Base-by-base conservation (phyloP, 2,329 filamentous ascomycete species). In the Neoascochyta sp. region DNA sequence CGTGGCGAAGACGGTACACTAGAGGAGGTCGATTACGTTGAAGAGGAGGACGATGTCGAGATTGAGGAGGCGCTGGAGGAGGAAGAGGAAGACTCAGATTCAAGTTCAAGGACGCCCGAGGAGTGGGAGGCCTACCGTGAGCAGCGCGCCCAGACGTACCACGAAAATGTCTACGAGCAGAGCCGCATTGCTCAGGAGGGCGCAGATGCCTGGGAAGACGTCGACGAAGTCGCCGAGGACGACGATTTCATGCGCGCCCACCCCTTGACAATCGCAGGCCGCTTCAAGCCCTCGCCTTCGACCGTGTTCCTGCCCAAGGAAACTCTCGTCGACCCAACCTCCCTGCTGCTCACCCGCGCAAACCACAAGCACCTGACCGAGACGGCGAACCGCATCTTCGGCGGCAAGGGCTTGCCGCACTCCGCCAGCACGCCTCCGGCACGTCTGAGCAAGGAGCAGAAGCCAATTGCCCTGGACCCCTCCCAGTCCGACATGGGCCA, bases 301-400 rank as follows among this genome's bases (percentile, higher is more conserved):
- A 93, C 89, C 7, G 62, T 95, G 9, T 71, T 76, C n/a, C 66
- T 95, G 3, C 88, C 90, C 0, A 75, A 77, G 42, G 67, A 72
- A n/a, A 70, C 76, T 3, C 73, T 95, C 22, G 73, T 84, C 7
- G 67, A 74, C 3, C 88, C 88, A 0, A 80, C 94, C 11, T 71
- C 76, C 2, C 64, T 75, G 4, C 70, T 95, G 3, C 70, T 96
- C 76, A 79, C 31, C 2, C 59, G 62, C 7, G 76, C 86, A 34
- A 76, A 80, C 23, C 53, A 60, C 39, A 83, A 80, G 34, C 92
- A 98, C 55, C 69, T 96, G 17, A 71, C 73, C 18, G 74, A 82
- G 34, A 74, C 83, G 1, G 85, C 89, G 1, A 78, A 86, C 45
- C 75, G 71, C 23, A 72, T 78, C 1, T 90, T 95, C 56, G 90